Percentiles rank a stretch among this genome's conserved stretches.
phyloP scores from a whole-genome alignment of 257 asterid genomes.

The Ilex aquifolium region DNA sequence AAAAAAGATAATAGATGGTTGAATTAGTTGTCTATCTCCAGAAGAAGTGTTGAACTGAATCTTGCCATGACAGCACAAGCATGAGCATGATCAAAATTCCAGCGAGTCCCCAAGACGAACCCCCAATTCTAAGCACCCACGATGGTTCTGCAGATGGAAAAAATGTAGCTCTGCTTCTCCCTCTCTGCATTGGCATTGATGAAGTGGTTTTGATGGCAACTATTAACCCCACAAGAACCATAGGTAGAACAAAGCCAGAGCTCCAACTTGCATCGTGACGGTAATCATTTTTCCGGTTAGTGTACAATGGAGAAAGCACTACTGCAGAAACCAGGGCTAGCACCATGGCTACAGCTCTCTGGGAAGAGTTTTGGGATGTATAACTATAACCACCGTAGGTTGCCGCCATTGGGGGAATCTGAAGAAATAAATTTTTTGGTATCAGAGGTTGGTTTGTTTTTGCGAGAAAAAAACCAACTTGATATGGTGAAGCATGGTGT shows the following conservation, averaged over 20 bases:
- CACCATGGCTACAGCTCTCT: constrained; percentile 61
- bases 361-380: constrained; percentile 38
- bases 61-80: constrained; percentile 55
- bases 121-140: constrained; percentile 40
- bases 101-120: constrained; percentile 68
- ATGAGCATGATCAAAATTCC: constrained; percentile 52
- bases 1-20: background rate
- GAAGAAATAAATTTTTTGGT: background rate
- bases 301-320: constrained; percentile 62
- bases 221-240: constrained; percentile 52
- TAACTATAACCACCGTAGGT: constrained; percentile 13
- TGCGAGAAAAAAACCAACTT: constrained; percentile 22
- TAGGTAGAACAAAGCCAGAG: constrained; percentile 54
- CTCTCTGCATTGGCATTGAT: constrained; percentile 15
- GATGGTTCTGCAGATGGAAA: constrained; percentile 16
- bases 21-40: constrained; percentile 30
- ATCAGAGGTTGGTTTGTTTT: constrained; percentile 20
- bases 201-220: constrained; percentile 62
- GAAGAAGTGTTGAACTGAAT: constrained; percentile 44
- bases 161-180: constrained; percentile 4
- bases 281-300: constrained; percentile 28
- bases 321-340: constrained; percentile 52
- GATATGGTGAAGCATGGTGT: constrained; percentile 2
- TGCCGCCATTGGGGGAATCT: constrained; percentile 43
- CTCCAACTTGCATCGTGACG: constrained; percentile 50